Percentiles rank a stretch among this genome's conserved stretches.
phyloP scores from a whole-genome alignment of 75 land plant species.

The Selaginella tamariscina region DNA sequence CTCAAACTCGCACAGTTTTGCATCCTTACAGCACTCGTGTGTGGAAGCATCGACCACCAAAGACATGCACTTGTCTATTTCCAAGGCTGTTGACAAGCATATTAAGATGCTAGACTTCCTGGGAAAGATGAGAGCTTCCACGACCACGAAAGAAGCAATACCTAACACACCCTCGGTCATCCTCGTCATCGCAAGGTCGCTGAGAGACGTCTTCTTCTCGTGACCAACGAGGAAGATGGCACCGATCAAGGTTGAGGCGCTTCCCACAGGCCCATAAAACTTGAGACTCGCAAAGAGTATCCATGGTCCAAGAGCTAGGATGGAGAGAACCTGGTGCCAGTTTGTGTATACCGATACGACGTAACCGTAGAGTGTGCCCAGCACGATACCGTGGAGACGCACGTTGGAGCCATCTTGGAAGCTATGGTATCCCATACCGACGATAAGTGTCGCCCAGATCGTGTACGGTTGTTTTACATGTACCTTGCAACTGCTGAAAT shows the following conservation, averaged over 20 bases:
- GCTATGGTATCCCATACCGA: background rate
- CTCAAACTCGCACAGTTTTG: background rate
- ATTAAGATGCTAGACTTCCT: slow-evolving; percentile 34
- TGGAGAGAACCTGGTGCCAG: background rate
- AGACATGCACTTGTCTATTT: slow-evolving; percentile 20
- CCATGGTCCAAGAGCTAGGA: background rate
- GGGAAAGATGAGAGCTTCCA: slow-evolving; percentile 46
- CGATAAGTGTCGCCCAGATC: background rate
- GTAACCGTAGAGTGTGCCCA: background rate
- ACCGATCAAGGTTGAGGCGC: background rate
- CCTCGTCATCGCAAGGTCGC: slow-evolving; percentile 45
- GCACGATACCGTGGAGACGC: background rate
- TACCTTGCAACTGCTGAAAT: background rate
- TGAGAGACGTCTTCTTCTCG: slow-evolving; percentile 25
- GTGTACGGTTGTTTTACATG: background rate
- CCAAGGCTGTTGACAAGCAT: slow-evolving; percentile 25
- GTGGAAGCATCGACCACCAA: slow-evolving; percentile 11
- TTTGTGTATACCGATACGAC: background rate
- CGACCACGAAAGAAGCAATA: slow-evolving; percentile 35
- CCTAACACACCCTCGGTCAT: slow-evolving; percentile 55
- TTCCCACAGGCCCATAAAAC: background rate
- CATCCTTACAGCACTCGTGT: background rate
- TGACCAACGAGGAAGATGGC: slow-evolving; percentile 42
- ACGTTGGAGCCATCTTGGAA: background rate
- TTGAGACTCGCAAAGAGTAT: background rate